Conservation (phyloP, 164 flowering plant genomes). For the Akebia trifoliata region DNA sequence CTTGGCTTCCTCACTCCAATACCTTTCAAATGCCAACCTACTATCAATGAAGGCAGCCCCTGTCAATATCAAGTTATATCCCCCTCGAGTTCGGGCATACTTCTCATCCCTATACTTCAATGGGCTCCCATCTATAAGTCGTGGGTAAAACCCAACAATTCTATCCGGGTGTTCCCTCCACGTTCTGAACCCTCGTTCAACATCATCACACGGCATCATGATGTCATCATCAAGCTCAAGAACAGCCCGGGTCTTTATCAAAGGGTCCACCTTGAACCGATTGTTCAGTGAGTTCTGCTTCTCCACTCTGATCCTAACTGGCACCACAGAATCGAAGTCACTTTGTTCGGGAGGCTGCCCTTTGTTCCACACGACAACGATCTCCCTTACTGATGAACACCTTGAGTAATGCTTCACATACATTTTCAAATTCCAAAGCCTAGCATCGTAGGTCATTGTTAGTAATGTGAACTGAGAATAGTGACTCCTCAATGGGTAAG, state of each 20-base stretch:
- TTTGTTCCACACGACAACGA: slow-evolving; percentile 94
- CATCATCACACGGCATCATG: slow-evolving; percentile 85
- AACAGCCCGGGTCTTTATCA: slow-evolving; percentile 67
- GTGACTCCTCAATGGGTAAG: slow-evolving; percentile 61
- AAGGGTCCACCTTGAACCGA: slow-evolving; percentile 64
- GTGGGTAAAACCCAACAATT: slow-evolving; percentile 88
- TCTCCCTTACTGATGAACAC: slow-evolving; percentile 85
- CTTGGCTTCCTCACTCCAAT: slow-evolving; percentile 68
- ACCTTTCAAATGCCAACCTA: slow-evolving; percentile 52
- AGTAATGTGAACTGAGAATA: slow-evolving; percentile 85
- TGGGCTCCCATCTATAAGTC: slow-evolving; percentile 51
- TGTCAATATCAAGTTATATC: slow-evolving; percentile 84
- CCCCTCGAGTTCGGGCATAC: slow-evolving; percentile 65
- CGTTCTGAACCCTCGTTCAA: slow-evolving; percentile 77
- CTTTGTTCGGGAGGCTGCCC: slow-evolving; percentile 56
- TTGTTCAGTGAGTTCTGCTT: slow-evolving; percentile 75
- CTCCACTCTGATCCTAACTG: slow-evolving; percentile 75
- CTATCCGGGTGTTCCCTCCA: slow-evolving; percentile 90
- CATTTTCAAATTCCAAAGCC: slow-evolving; percentile 92
- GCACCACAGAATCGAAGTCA: slow-evolving; percentile 79
- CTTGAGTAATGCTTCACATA: slow-evolving; percentile 86
- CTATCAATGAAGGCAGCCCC: slow-evolving; percentile 88
- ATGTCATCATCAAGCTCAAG: slow-evolving; percentile 97
- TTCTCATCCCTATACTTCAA: slow-evolving; percentile 73
- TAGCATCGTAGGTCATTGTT: slow-evolving; percentile 90